A percentile compares a stretch with the other conserved stretches of the same genome.
These are phyloP conservation scores for Trametes polyzona DNA, from an alignment of 1,284 basidiomycete genomes.

Conservation along the genomic window DNA sequence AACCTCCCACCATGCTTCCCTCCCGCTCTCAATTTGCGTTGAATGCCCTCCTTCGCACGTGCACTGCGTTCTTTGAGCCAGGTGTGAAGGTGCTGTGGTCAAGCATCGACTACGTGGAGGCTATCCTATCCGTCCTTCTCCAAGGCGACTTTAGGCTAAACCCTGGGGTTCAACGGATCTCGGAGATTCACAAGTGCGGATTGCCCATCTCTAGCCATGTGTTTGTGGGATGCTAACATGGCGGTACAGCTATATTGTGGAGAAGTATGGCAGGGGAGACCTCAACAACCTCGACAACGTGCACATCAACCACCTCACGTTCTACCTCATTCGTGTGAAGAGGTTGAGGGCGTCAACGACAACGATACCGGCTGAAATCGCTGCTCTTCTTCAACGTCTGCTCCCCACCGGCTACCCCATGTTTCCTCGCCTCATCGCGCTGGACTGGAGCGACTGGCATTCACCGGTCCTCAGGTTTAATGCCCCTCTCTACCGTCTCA, in stretches of 20 bases:
- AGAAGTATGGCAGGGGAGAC: too few species aligned
- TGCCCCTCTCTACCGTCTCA: background rate
- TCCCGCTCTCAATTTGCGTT: background rate
- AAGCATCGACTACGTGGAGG: background rate
- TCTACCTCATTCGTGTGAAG: background rate
- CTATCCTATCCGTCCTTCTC: background rate
- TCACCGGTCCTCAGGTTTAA: background rate
- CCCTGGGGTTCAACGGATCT: too few species aligned
- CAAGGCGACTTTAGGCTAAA: too few species aligned
- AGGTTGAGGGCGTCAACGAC: background rate
- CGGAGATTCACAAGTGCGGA: too few species aligned
- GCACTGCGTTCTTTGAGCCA: background rate
- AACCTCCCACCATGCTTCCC: too few species aligned
- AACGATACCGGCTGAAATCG: background rate
- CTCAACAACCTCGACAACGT: too few species aligned
- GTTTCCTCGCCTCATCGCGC: background rate
- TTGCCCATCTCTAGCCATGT: too few species aligned
- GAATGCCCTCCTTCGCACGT: background rate
- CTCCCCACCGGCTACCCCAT: background rate
- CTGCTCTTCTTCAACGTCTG: background rate
- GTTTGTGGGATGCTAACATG: too few species aligned
- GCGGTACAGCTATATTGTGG: too few species aligned
- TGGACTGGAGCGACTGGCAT: background rate
- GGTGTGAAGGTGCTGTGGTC: background rate
- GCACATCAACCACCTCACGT: too few species aligned